Conservation (phyloP, 1,139 yeast species). For the Ogataea hybrid region DNA sequence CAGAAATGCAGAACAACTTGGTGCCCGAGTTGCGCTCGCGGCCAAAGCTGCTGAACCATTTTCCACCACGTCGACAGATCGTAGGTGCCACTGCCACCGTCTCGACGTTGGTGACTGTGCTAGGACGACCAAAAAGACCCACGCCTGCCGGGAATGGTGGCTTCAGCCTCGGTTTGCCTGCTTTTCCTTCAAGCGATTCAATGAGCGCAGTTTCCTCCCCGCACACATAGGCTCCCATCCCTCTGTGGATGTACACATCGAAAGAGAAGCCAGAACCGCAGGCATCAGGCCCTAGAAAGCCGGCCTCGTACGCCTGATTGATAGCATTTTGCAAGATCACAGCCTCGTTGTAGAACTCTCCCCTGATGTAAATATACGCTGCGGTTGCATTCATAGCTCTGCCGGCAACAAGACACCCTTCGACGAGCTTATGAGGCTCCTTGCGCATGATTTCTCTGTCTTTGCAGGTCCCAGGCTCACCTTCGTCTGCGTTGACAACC, state of each 20-base stretch:
- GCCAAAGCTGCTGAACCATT: conserved; percentile 81
- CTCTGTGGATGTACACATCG: conserved; percentile 80
- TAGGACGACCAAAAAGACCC: conserved; percentile 86
- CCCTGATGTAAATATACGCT: conserved; percentile 85
- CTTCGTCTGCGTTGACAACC: conserved; percentile 90
- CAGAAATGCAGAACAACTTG: conserved; percentile 80
- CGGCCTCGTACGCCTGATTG: conserved; percentile 81
- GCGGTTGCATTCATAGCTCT: conserved; percentile 93
- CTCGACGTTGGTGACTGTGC: conserved; percentile 87
- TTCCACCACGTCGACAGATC: conserved; percentile 83
- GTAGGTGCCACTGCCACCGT: conserved; percentile 89
- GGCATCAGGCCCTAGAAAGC: conserved; percentile 76
- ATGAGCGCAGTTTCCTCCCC: conserved; percentile 90
- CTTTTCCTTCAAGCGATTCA: conserved; percentile 86
- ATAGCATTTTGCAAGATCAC: conserved; percentile 70
- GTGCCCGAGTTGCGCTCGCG: conserved; percentile 83
- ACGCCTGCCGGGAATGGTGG: conserved; percentile 96
- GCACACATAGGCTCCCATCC: conserved; percentile 90
- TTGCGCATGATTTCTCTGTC: conserved; percentile 87
- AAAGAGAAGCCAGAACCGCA: conserved; percentile 85
- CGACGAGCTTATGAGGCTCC: conserved; percentile 87
- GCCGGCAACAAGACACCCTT: conserved; percentile 84
- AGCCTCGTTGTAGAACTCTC: conserved; percentile 83
- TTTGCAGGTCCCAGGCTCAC: conserved; percentile 92
- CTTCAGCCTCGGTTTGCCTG: conserved; percentile 88